These are phyloP conservation scores for Candida piceae DNA, from an alignment of 805 yeast genomes.

Conservation along the genomic window DNA sequence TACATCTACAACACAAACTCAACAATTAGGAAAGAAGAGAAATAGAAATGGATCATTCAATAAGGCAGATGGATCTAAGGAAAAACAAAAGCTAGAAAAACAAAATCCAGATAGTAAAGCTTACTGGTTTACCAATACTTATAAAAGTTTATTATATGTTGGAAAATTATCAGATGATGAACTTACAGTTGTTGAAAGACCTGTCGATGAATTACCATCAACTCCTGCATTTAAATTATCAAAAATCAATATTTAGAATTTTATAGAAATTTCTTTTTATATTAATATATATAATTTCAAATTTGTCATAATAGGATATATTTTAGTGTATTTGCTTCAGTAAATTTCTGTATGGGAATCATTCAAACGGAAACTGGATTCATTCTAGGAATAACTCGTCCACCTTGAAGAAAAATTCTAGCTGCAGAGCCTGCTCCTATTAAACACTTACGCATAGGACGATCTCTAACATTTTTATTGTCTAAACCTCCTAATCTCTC, in stretches of 20 bases:
- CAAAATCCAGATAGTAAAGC: conserved; percentile 33
- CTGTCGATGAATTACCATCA: conserved; percentile 47
- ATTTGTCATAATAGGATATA: too few relatives aligned
- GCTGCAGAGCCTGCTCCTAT: conserved; percentile 68
- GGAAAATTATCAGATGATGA: conserved; percentile 48
- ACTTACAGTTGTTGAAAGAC: conserved; percentile 73
- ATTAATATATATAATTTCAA: too few relatives aligned
- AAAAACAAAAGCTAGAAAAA: conserved; percentile 4
- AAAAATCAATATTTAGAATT: conserved; percentile 38
- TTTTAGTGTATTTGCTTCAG: background rate
- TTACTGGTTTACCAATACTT: conserved; percentile 74
- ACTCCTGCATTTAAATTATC: conserved; percentile 64
- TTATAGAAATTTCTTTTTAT: background rate
- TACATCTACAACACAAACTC: conserved; percentile 27
- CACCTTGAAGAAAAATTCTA: conserved; percentile 63
- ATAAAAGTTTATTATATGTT: conserved; percentile 64
- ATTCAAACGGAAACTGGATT: conserved; percentile 12
- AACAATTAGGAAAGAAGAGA: conserved; percentile 26
- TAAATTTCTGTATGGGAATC: too few relatives aligned
- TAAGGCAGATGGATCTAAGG: conserved; percentile 1
- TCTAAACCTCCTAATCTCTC: conserved; percentile 46
- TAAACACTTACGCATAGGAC: conserved; percentile 36
- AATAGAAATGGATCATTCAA: conserved; percentile 26
- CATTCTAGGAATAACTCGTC: conserved; percentile 44
- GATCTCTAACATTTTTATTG: conserved; percentile 22